Evolutionary conservation across 2,329 filamentous ascomycete species (phyloP), one percentile per base, ranked within the genome.

Genomic region (Emydomyces testavorans): DNA sequence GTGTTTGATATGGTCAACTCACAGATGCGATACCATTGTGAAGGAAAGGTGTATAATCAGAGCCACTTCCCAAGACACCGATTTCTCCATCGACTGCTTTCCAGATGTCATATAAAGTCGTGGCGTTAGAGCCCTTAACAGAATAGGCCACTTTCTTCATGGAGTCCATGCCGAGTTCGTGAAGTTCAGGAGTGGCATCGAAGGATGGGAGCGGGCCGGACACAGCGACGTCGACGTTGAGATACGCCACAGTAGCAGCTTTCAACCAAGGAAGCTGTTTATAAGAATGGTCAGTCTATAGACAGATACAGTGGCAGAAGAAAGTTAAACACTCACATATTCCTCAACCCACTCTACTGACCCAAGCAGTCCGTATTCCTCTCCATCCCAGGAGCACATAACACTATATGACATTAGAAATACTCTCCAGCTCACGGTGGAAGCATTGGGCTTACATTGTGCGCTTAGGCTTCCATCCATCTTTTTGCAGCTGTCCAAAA

Each of bases 191-290:
- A 1, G 66, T 64, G 3, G 67, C 66, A 6, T 61, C 56, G 20
- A 69, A 49, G 5, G 59, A 60, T 3, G 62, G 69, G 4, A 65
- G 59, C 3, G 64, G 68, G 0, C 72, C 72, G 4, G 66, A 65
- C 2, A 69, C 66, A 0, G 70, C 73, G 2, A 72, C 63, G 37
- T 76, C 73, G 28, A 76, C 61, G 55, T 76, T 76, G 40, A 76
- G 62, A 44, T 76, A 75, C 0, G 69, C 66, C 2, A 73, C 63
- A 2, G 66, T 65, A 4, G 68, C 62, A 2, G 56, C 62, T 40
- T 62, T 67, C 31, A 74, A 57, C 70, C 70, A 73, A 1, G 67
- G 68, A 16, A 71, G 59, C 52, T 53, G 35, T 39, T 29, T 20
- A n/a, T n/a, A 21, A 16, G 4, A 31, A 2, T 20, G 6, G 20